A percentile compares a stretch with the other conserved stretches of the same genome.
These are phyloP conservation scores for Wickerhamomyces sydowiorum DNA, from an alignment of 805 yeast species.

Conservation along the genomic window DNA sequence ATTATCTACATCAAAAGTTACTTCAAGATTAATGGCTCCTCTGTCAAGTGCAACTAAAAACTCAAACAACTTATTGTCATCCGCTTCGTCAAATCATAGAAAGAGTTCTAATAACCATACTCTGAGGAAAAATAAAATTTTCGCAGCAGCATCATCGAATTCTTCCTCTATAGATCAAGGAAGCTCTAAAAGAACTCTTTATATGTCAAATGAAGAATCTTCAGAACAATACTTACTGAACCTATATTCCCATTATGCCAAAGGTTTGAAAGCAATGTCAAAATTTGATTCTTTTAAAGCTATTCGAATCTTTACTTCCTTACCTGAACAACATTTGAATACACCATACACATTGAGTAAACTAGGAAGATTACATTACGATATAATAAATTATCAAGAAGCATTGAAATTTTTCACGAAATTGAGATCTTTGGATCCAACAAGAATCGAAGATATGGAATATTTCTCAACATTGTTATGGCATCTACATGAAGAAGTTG, in stretches of 20 bases:
- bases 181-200: slow-evolving; percentile 10
- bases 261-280: slow-evolving; percentile 53
- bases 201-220: slow-evolving; percentile 16
- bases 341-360: slow-evolving; percentile 85
- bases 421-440: slow-evolving; percentile 66
- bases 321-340: slow-evolving; percentile 57
- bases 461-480: slow-evolving; percentile 84
- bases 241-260: slow-evolving; percentile 50
- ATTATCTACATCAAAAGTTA: slow-evolving; percentile 37
- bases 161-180: neutral
- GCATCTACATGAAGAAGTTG: slow-evolving; percentile 83
- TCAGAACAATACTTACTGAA: slow-evolving; percentile 38
- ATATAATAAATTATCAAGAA: slow-evolving; percentile 78
- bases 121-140: slow-evolving; percentile 1
- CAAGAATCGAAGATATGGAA: slow-evolving; percentile 85
- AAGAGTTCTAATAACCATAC: neutral
- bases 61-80: slow-evolving; percentile 1
- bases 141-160: slow-evolving; percentile 5
- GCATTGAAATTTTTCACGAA: slow-evolving; percentile 57
- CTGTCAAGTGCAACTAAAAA: slow-evolving; percentile 10
- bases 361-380: slow-evolving; percentile 78
- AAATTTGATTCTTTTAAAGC: slow-evolving; percentile 79
- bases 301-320: slow-evolving; percentile 54
- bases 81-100: neutral
- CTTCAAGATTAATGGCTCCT: slow-evolving; percentile 42